These are phyloP conservation scores for Ophiostoma sp. DNA, from an alignment of 2,329 filamentous ascomycete genomes.

Conservation along the genomic window DNA sequence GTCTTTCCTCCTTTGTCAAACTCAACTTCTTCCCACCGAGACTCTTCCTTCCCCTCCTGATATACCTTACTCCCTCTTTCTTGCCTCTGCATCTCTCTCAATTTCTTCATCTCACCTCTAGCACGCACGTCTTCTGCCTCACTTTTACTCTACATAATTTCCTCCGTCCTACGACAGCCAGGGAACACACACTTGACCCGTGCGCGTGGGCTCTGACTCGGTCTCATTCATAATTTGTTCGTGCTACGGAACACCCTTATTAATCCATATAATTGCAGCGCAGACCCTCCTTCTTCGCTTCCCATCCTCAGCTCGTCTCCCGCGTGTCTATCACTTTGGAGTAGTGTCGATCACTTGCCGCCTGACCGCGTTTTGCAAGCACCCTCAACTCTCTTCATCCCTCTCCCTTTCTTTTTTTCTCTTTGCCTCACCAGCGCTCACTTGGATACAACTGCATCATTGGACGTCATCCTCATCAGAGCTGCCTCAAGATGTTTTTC, in stretches of 20 bases:
- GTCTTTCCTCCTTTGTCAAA: background rate
- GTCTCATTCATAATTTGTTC: background rate
- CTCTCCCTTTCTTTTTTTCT: background rate
- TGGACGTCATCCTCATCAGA: background rate
- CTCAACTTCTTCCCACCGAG: too few relatives aligned
- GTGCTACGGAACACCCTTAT: background rate
- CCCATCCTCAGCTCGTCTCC: background rate
- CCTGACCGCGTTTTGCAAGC: slow-evolving; percentile 9
- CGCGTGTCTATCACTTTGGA: slow-evolving; percentile 14
- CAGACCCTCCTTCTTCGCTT: background rate
- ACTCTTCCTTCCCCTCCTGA: background rate
- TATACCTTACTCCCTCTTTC: background rate
- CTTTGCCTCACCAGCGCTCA: too few relatives aligned
- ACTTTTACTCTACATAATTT: background rate
- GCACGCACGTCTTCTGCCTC: background rate
- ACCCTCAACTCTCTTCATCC: background rate
- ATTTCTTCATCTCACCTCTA: background rate
- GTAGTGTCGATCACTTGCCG: slow-evolving; percentile 17
- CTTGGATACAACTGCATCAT: too few relatives aligned
- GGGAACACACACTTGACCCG: background rate
- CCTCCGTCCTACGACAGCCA: background rate
- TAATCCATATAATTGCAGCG: background rate
- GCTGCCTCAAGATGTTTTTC: background rate
- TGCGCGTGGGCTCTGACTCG: background rate
- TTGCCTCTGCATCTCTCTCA: background rate